These are phyloP conservation scores for Knoxia roxburghii DNA, from an alignment of 257 asterid species.

Conservation along the genomic window DNA sequence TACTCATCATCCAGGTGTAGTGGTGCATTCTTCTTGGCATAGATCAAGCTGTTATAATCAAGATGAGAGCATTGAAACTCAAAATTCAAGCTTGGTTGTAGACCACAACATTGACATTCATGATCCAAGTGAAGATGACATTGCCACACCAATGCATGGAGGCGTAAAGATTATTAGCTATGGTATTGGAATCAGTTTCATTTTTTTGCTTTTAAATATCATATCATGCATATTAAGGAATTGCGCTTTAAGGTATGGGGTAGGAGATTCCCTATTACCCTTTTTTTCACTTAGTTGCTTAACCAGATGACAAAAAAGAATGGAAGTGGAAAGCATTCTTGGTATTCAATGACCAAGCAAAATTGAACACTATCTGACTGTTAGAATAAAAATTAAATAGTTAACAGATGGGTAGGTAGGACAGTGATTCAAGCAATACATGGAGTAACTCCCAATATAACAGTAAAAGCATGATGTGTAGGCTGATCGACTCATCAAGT, in stretches of 20 bases:
- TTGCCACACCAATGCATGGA: neutral
- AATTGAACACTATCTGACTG: neutral
- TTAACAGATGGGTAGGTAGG: no score
- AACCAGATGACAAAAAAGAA: neutral
- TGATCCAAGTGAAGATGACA: constrained; percentile 22
- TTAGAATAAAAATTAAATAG: neutral
- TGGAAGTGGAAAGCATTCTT: neutral
- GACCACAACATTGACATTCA: constrained; percentile 13
- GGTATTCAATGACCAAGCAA: neutral
- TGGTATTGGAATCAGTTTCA: constrained; percentile 1
- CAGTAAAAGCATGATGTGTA: no score
- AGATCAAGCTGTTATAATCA: neutral
- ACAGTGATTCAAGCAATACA: no score
- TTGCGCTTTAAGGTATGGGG: neutral
- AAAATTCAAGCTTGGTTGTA: neutral
- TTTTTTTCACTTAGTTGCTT: neutral
- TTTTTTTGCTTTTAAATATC: neutral
- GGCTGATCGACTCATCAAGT: no score
- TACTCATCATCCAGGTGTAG: constrained; percentile 17
- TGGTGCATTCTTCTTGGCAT: constrained; percentile 29
- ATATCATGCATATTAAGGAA: neutral
- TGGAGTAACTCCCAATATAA: no score
- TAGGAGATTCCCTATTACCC: neutral
- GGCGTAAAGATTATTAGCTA: neutral
- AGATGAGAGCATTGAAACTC: constrained; percentile 1